phyloP scores from a whole-genome alignment of 306 rosid species.

The Ammopiptanthus mongolicus region DNA sequence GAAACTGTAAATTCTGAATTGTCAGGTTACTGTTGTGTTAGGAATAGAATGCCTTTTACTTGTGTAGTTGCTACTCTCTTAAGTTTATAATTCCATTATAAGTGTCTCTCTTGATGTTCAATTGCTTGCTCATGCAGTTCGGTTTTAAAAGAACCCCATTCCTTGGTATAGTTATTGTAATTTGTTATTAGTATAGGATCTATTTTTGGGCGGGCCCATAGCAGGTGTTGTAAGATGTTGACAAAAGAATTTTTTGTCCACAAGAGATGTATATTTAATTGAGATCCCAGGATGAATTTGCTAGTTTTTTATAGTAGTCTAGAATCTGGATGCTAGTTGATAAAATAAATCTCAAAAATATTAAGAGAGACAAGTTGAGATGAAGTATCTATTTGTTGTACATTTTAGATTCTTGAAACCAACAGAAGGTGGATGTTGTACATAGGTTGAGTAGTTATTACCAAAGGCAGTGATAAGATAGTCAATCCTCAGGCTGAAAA shows the following conservation, averaged over 20 bases:
- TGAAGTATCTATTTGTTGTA: not conserved
- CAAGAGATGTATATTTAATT: constrained; percentile 13
- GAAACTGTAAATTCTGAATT: constrained; percentile 21
- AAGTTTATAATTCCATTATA: not conserved
- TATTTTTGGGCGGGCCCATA: not conserved
- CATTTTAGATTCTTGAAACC: not conserved
- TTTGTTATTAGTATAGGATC: not conserved
- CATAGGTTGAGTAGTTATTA: not conserved
- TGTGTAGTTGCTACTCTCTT: not conserved
- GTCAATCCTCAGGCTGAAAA: not conserved
- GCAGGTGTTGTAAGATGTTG: not conserved
- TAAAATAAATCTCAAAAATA: not conserved
- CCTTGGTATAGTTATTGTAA: not conserved
- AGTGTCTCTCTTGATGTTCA: constrained; percentile 9
- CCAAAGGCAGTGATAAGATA: not conserved
- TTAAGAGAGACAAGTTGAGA: not conserved
- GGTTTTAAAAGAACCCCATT: not conserved
- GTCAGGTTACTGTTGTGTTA: not conserved
- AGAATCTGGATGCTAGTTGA: not conserved
- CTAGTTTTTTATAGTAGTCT: constrained; percentile 1
- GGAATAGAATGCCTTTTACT: constrained; percentile 11
- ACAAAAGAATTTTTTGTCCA: not conserved
- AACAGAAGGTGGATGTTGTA: not conserved
- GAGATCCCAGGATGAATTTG: not conserved
- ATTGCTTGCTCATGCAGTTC: constrained; percentile 8